phyloP scores from a whole-genome alignment of 129 eudicot species.

The Deinandra increscens region DNA sequence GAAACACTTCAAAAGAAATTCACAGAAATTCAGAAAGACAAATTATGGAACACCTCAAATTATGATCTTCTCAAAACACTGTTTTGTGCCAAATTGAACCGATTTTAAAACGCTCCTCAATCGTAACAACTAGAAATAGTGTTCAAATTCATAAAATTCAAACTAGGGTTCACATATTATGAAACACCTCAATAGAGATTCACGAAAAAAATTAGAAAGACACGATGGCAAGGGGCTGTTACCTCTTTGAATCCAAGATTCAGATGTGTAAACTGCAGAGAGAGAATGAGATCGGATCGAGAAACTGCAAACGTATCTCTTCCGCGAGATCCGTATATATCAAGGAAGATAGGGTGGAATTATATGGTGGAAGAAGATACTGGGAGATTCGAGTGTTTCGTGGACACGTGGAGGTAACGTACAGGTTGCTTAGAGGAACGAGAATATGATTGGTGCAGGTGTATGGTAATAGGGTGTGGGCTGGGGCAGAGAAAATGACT shows the following conservation, averaged over 20 bases:
- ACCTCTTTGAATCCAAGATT: slow-evolving; percentile 19
- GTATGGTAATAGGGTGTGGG: slow-evolving; percentile 29
- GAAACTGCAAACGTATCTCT: slow-evolving; percentile 12
- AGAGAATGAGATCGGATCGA: slow-evolving; percentile 23
- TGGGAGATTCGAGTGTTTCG: slow-evolving; percentile 1
- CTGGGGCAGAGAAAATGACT: slow-evolving; percentile 3
- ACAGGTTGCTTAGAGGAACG: slow-evolving; percentile 16
- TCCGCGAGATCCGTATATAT: slow-evolving; percentile 26
- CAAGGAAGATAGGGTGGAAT: slow-evolving; percentile 1
- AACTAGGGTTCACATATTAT: slow-evolving; percentile 16
- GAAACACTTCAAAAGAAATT: not conserved
- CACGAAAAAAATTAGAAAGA: not conserved
- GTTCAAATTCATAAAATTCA: slow-evolving; percentile 1
- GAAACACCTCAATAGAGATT: not conserved
- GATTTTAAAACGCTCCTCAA: not conserved
- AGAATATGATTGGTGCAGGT: slow-evolving; percentile 24
- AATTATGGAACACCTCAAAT: too few species aligned
- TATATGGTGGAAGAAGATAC: not conserved
- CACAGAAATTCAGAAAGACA: not conserved
- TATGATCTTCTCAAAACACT: slow-evolving; percentile 1
- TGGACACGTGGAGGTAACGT: slow-evolving; percentile 23
- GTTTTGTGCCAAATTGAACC: slow-evolving; percentile 3
- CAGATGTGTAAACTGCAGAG: slow-evolving; percentile 12
- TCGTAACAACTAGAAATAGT: not conserved
- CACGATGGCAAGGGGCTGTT: not conserved